Evolutionary conservation across 2,329 filamentous ascomycete species (phyloP).

Genomic region (Sporothrix brasiliensis): DNA sequence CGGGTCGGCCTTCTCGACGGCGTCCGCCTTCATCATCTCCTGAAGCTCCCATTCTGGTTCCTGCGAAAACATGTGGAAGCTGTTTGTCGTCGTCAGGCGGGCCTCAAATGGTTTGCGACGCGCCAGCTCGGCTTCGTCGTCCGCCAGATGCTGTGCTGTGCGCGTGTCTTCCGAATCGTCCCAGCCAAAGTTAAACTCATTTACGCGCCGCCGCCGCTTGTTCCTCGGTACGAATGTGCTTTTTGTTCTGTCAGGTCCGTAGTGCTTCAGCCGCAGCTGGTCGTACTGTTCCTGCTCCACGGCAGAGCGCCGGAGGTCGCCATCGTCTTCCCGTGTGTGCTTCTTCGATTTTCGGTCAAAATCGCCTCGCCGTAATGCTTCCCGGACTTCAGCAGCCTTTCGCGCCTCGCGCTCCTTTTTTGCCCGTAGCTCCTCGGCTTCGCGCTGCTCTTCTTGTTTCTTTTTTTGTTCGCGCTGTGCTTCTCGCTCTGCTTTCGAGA

Average conservation of each 20-base stretch:
- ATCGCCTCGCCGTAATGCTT: slow-evolving; percentile 34
- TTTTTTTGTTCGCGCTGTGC: slow-evolving; percentile 80
- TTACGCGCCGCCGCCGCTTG: slow-evolving; percentile 87
- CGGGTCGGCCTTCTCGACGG: slow-evolving; percentile 64
- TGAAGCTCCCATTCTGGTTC: slow-evolving; percentile 35
- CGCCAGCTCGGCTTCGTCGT: slow-evolving; percentile 29
- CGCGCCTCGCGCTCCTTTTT: slow-evolving; percentile 34
- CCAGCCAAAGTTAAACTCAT: slow-evolving; percentile 99
- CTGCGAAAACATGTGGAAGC: slow-evolving; percentile 32
- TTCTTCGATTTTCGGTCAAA: slow-evolving; percentile 38
- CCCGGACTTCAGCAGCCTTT: slow-evolving; percentile 37
- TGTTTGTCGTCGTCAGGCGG: slow-evolving; percentile 33
- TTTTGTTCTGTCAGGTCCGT: slow-evolving; percentile 84
- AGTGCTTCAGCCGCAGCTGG: slow-evolving; percentile 78
- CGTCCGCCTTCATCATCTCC: slow-evolving; percentile 33
- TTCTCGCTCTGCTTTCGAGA: slow-evolving; percentile 59
- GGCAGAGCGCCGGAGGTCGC: slow-evolving; percentile 43
- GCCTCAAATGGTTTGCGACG: slow-evolving; percentile 58
- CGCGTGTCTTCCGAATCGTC: slow-evolving; percentile 93
- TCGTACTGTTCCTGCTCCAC: slow-evolving; percentile 70
- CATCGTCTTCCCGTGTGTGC: slow-evolving; percentile 34
- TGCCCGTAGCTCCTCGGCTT: slow-evolving; percentile 48
- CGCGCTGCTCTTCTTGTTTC: slow-evolving; percentile 63
- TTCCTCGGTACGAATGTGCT: slow-evolving; percentile 90
- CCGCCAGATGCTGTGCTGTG: slow-evolving; percentile 32